phyloP scores from a whole-genome alignment of 2,329 filamentous ascomycete species.

The Arachnomyces sp. region DNA sequence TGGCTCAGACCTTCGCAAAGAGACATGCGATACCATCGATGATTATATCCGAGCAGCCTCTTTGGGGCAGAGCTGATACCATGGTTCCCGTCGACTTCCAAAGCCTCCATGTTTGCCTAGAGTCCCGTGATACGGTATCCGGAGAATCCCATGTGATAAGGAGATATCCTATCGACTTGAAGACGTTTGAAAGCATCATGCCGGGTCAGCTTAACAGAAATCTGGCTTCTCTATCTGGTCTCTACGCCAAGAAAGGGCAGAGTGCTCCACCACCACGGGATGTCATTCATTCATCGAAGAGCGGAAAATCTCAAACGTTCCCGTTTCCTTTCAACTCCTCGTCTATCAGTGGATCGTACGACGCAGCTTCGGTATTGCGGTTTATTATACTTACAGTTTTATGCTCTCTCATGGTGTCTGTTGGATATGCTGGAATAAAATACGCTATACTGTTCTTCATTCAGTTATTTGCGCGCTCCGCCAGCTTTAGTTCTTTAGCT shows the following conservation, averaged over 20 bases:
- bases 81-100: constrained; percentile 32
- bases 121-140: constrained; percentile 28
- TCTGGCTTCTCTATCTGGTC: constrained; percentile 34
- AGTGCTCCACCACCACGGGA: constrained; percentile 8
- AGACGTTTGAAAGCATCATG: constrained; percentile 41
- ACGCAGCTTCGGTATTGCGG: constrained; percentile 21
- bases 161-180: constrained; percentile 39
- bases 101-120: constrained; percentile 38
- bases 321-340: constrained; percentile 18
- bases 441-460: constrained; percentile 17
- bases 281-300: constrained; percentile 13
- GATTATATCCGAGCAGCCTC: constrained; percentile 36
- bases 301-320: constrained; percentile 20
- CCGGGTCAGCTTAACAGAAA: constrained; percentile 41
- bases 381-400: constrained; percentile 20
- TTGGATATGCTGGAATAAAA: constrained; percentile 26
- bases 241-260: constrained; percentile 22
- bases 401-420: constrained; percentile 20
- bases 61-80: constrained; percentile 23
- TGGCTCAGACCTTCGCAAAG: constrained; percentile 34
- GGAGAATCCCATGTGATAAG: constrained; percentile 28
- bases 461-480: constrained; percentile 19
- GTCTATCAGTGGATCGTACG: constrained; percentile 15
- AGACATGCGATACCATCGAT: constrained; percentile 38
- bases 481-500: constrained; percentile 15